Conservation (phyloP, 2,329 filamentous ascomycete genomes). For the Fusarium kyushuense region DNA sequence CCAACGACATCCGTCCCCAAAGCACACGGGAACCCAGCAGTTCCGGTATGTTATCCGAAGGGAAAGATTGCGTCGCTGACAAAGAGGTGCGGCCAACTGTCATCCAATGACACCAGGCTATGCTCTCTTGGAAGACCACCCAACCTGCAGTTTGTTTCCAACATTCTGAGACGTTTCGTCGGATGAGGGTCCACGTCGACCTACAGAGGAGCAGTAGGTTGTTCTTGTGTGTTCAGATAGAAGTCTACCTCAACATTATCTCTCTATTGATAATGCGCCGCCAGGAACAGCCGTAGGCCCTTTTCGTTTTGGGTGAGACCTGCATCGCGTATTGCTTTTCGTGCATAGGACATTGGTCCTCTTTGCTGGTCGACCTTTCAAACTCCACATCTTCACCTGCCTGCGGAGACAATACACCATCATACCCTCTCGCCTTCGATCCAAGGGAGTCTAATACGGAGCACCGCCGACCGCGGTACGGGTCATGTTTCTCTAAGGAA, state of each 20-base stretch:
- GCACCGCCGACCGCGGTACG: slow-evolving; percentile 17
- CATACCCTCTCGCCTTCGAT: slow-evolving; percentile 9
- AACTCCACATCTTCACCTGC: slow-evolving; percentile 42
- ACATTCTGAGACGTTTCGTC: slow-evolving; percentile 24
- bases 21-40: slow-evolving; percentile 6
- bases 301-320: slow-evolving; percentile 41
- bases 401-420: slow-evolving; percentile 10
- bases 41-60: slow-evolving; percentile 1
- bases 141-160: slow-evolving; percentile 13
- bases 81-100: neutral
- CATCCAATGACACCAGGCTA: slow-evolving; percentile 35
- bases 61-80: neutral
- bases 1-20: slow-evolving; percentile 9
- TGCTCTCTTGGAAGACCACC: neutral
- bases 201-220: slow-evolving; percentile 1
- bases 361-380: slow-evolving; percentile 14
- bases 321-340: slow-evolving; percentile 40
- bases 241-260: slow-evolving; percentile 1
- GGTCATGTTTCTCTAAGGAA: slow-evolving; percentile 32
- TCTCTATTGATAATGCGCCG: slow-evolving; percentile 14
- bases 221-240: neutral
- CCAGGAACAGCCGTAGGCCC: slow-evolving; percentile 38
- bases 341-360: slow-evolving; percentile 21
- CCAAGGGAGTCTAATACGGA: slow-evolving; percentile 37
- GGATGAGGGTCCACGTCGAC: slow-evolving; percentile 24